Base-by-base conservation (phyloP, 352 stramenopile genomes). In the Pythium dissimile region DNA sequence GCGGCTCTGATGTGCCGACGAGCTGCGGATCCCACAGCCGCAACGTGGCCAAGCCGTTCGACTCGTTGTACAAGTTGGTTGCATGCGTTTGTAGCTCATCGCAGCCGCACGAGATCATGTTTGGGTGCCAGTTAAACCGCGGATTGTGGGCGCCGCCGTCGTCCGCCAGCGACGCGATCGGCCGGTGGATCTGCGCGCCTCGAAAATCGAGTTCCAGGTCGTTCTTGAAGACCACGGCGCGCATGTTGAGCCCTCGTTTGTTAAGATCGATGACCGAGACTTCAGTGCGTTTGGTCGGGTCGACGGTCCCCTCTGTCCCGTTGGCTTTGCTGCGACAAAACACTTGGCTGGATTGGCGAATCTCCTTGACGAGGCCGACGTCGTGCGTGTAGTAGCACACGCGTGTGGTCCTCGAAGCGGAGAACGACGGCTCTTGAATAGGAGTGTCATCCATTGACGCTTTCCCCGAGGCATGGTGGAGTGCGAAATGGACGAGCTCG, bases 121-220 rank as follows among this genome's bases (percentile, higher is more conserved):
- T 18, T 2, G 64, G 21, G 1, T 28, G 26, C 31, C 53, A 71
- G 6, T 46, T 44, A 37, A 72, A 79, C 18, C 67, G 71, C 8
- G 71, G 71, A 30, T 79, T 67, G 41, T 87, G 72, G 4, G 66
- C 26, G 1, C 64, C 62, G 56, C 74, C 53, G 47, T 72, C 55
- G 52, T 71, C 31, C 0, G 67, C 58, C 11, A 77, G 28, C 21
- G 64, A 55, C 5, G 44, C 30, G 43, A 78, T 77, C 18, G 66
- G 62, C 12, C 37, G 31, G n/a, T 62, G 26, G 9, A 73, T 55
- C 10, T 67, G 31, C 0, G 70, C 69, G n/a, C 27, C 38, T 0
- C 51, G 26, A 10, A 91, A 51, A 50, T 91, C 75, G 16, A 89
- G 39, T 50, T 66, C 69, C 5, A 91, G 47, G 27, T 45, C 28